A percentile compares a stretch with the other conserved stretches of the same genome.
Evolutionary conservation across 2,329 filamentous ascomycete species (phyloP).

Genomic region (Berkeleyomyces basicola): DNA sequence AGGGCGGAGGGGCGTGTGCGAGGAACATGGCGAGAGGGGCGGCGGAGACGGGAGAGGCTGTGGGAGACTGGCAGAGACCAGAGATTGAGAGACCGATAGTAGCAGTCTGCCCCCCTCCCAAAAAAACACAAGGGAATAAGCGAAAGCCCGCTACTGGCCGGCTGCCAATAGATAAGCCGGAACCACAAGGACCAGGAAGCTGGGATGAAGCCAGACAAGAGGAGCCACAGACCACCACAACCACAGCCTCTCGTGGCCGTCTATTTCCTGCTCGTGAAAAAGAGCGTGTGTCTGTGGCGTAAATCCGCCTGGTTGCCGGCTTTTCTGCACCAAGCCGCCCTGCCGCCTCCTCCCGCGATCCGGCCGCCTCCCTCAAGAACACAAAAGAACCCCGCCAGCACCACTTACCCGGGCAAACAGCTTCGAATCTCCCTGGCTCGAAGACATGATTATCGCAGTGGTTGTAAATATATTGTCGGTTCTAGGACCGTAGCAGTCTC

Average conservation of each 20-base stretch:
- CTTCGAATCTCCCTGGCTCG: constrained; percentile 72
- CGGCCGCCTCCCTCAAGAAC: no score
- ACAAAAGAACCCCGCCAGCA: neutral
- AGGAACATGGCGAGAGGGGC: constrained; percentile 30
- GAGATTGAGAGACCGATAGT: neutral
- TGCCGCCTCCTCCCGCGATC: no score
- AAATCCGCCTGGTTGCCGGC: no score
- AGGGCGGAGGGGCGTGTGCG: constrained; percentile 31
- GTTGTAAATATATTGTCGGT: neutral
- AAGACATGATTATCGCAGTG: neutral
- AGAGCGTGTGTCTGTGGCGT: neutral
- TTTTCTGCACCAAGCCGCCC: no score
- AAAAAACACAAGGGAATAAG: neutral
- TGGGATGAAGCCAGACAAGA: neutral
- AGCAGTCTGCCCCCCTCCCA: neutral
- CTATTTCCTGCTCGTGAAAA: neutral
- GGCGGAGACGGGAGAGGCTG: neutral
- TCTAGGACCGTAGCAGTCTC: neutral
- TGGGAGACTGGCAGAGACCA: neutral
- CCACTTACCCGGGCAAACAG: constrained; percentile 83
- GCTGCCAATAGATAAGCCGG: neutral
- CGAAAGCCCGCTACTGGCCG: neutral
- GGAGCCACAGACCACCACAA: neutral
- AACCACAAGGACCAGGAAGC: neutral
- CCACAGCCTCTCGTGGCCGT: neutral